phyloP scores from a whole-genome alignment of 1,139 yeast species.

The Saccharomyces hybrid region DNA sequence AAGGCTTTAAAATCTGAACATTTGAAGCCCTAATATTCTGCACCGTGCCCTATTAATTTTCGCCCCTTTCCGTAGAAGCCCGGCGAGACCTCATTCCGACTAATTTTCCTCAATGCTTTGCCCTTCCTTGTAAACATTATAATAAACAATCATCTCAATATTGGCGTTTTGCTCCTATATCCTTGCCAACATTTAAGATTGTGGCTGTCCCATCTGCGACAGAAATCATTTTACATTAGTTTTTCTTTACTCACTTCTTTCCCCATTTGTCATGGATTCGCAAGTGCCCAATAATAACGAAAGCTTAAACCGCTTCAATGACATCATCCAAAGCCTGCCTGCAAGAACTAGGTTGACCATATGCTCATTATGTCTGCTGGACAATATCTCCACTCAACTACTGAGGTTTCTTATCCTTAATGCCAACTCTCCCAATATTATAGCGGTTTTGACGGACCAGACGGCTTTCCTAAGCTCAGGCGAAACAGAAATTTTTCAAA shows the following conservation, averaged over 20 bases:
- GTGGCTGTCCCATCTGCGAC: background rate
- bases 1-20: background rate
- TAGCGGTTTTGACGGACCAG: conserved; percentile 18
- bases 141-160: background rate
- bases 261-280: background rate
- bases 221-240: background rate
- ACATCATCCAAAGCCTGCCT: conserved; percentile 23
- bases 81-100: background rate
- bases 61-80: background rate
- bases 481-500: conserved; percentile 67
- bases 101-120: background rate
- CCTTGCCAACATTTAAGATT: background rate
- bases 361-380: conserved; percentile 23
- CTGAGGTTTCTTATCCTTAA: conserved; percentile 25
- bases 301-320: conserved; percentile 19
- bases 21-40: background rate
- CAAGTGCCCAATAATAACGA: conserved; percentile 7
- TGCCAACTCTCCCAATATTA: conserved; percentile 22
- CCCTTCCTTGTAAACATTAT: background rate
- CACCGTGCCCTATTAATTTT: background rate
- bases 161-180: background rate
- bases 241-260: background rate
- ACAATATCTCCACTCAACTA: conserved; percentile 27
- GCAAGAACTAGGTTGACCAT: conserved; percentile 20
- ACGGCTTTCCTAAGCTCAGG: conserved; percentile 22